phyloP scores from a whole-genome alignment of 2,329 filamentous ascomycete genomes.

The Amphichorda felina region DNA sequence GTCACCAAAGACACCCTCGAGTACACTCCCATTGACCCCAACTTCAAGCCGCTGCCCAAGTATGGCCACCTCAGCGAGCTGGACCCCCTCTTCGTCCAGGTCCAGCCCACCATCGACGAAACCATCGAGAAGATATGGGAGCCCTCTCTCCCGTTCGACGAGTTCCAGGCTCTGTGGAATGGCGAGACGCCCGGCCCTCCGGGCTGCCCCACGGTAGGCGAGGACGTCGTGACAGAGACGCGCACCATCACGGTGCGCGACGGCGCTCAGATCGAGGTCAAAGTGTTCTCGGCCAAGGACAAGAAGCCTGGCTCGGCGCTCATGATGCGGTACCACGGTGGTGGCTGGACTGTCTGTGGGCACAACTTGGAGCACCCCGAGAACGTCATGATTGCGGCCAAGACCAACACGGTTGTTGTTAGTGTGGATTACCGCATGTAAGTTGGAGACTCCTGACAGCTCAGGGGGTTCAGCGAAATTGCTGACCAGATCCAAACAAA shows the following conservation, averaged over 20 bases:
- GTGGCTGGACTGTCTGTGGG: conserved; percentile 19
- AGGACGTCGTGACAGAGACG: conserved; percentile 18
- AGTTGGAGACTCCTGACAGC: conserved; percentile 4
- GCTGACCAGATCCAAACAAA: conserved; percentile 3
- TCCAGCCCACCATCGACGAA: conserved; percentile 13
- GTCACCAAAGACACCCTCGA: conserved; percentile 13
- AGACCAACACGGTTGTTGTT: conserved; percentile 20
- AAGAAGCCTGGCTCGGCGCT: conserved; percentile 11
- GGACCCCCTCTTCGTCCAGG: conserved; percentile 16
- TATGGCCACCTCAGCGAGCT: conserved; percentile 20
- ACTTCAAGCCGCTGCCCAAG: conserved; percentile 20
- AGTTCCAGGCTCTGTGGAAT: conserved; percentile 15
- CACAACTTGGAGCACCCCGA: conserved; percentile 21
- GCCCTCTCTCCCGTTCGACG: conserved; percentile 12
- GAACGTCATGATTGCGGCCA: conserved; percentile 19
- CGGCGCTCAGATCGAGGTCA: conserved; percentile 19
- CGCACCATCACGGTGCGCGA: conserved; percentile 17
- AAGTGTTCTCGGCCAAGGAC: conserved; percentile 16
- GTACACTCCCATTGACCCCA: conserved; percentile 13
- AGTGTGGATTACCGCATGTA: conserved; percentile 25
- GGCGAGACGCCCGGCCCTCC: conserved; percentile 11
- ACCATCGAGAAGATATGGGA: conserved; percentile 15
- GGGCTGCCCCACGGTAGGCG: conserved; percentile 18
- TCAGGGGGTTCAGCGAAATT: not conserved
- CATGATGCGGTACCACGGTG: conserved; percentile 23